Conservation (phyloP, 2,329 filamentous ascomycete species). For the Exophiala dermatitidis region DNA sequence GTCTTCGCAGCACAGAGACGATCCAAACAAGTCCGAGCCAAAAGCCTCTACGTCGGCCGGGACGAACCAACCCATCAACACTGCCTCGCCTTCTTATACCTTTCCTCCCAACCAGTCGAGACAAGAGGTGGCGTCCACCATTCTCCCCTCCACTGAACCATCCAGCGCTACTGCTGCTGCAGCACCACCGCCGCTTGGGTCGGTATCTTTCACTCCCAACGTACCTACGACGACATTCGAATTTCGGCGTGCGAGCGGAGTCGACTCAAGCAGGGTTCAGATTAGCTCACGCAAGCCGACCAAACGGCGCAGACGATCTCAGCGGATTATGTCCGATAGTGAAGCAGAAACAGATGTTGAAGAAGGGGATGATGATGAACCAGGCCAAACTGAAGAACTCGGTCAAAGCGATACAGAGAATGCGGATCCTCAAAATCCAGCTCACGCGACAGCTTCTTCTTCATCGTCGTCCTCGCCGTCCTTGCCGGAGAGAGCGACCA, state of each 20-base stretch:
- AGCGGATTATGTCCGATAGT: conserved; percentile 3
- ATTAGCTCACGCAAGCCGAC: background rate
- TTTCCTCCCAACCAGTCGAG: background rate
- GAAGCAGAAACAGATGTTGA: conserved; percentile 13
- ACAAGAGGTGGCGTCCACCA: background rate
- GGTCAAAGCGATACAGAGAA: conserved; percentile 8
- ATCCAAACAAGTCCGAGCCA: background rate
- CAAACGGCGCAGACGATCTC: background rate
- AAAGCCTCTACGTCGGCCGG: background rate
- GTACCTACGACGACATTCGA: too few relatives aligned
- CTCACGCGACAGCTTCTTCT: too few relatives aligned
- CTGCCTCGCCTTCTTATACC: background rate
- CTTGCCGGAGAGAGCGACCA: background rate
- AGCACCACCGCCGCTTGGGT: too few relatives aligned
- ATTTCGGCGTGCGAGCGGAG: background rate
- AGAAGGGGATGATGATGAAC: background rate
- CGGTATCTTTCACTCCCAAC: too few relatives aligned
- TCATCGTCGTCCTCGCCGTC: too few relatives aligned
- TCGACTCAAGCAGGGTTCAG: background rate
- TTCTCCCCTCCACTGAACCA: background rate
- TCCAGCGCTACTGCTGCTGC: too few relatives aligned
- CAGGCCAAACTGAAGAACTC: background rate
- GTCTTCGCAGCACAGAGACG: background rate
- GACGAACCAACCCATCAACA: background rate
- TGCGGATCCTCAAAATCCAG: background rate